A percentile compares a stretch with the other conserved stretches of the same genome.
phyloP scores from a whole-genome alignment of 306 rosid species.

The Rosa rugosa region DNA sequence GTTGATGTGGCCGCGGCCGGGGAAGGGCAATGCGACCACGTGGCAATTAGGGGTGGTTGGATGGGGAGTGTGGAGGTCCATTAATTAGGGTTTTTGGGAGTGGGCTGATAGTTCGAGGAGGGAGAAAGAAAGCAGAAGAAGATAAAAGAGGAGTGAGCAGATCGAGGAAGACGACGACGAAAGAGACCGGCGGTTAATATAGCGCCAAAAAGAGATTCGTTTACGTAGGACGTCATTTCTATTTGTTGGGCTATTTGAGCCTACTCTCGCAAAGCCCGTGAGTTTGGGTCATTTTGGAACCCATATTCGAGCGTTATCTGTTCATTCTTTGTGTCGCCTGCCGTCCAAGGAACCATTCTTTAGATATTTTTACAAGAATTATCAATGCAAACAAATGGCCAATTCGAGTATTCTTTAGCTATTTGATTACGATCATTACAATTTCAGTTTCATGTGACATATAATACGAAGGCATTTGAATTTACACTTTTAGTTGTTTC shows the following conservation, averaged over 20 bases:
- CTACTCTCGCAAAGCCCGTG: not conserved
- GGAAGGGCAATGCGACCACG: conserved; percentile 47
- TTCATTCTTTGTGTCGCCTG: too few relatives aligned
- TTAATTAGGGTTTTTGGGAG: not conserved
- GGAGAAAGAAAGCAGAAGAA: not conserved
- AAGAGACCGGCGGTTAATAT: not conserved
- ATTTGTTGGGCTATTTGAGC: not conserved
- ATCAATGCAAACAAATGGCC: too few relatives aligned
- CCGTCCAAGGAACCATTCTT: too few relatives aligned
- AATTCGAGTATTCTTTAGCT: too few relatives aligned
- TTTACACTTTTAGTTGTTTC: too few relatives aligned
- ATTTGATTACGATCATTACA: too few relatives aligned
- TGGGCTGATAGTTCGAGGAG: not conserved
- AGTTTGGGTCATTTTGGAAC: too few relatives aligned
- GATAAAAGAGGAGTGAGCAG: not conserved
- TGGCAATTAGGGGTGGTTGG: conserved; percentile 20
- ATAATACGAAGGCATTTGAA: too few relatives aligned
- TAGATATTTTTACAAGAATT: too few relatives aligned
- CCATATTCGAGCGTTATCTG: too few relatives aligned
- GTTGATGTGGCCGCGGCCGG: conserved; percentile 58
- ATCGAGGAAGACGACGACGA: not conserved
- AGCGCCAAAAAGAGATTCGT: not conserved
- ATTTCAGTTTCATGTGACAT: not conserved
- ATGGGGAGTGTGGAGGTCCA: not conserved
- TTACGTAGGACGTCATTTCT: not conserved